Conservation (phyloP, 495 filamentous ascomycete species). For the Bacidia rubella region DNA sequence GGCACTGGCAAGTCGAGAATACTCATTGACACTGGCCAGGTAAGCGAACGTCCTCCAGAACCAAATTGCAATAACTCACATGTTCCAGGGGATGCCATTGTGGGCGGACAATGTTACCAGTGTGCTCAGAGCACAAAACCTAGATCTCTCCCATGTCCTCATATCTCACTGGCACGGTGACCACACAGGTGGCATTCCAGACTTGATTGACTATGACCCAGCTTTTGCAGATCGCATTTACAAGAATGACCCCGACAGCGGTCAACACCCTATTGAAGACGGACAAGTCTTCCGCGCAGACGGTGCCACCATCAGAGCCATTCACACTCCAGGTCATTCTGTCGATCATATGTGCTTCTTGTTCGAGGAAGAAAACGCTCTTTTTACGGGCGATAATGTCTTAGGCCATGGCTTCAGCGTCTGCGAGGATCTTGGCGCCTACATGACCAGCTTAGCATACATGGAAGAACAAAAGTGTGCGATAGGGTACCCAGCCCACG, state of each 20-base stretch:
- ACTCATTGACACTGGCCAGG: constrained; percentile 59
- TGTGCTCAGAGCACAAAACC: constrained; percentile 39
- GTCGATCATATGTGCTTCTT: constrained; percentile 37
- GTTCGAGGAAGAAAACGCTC: constrained; percentile 47
- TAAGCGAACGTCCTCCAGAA: background rate
- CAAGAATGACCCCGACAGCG: constrained; percentile 33
- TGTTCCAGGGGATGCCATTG: background rate
- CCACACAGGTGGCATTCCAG: constrained; percentile 55
- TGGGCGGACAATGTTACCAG: constrained; percentile 39
- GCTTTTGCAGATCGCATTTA: constrained; percentile 17
- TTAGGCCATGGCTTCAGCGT: constrained; percentile 32
- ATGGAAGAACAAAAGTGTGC: constrained; percentile 23
- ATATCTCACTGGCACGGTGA: constrained; percentile 79
- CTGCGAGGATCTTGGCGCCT: constrained; percentile 27
- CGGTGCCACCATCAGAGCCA: constrained; percentile 28
- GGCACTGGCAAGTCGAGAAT: constrained; percentile 49
- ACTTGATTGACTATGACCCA: constrained; percentile 44
- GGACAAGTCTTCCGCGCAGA: constrained; percentile 28
- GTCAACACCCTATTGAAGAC: constrained; percentile 32
- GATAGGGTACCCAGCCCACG: constrained; percentile 32
- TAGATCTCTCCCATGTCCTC: constrained; percentile 42
- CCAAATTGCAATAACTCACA: background rate
- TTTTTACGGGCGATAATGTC: constrained; percentile 74
- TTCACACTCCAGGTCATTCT: constrained; percentile 31
- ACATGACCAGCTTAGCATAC: constrained; percentile 23